phyloP scores from a whole-genome alignment of 1,284 basidiomycete species.

The Irpex lacteus region DNA sequence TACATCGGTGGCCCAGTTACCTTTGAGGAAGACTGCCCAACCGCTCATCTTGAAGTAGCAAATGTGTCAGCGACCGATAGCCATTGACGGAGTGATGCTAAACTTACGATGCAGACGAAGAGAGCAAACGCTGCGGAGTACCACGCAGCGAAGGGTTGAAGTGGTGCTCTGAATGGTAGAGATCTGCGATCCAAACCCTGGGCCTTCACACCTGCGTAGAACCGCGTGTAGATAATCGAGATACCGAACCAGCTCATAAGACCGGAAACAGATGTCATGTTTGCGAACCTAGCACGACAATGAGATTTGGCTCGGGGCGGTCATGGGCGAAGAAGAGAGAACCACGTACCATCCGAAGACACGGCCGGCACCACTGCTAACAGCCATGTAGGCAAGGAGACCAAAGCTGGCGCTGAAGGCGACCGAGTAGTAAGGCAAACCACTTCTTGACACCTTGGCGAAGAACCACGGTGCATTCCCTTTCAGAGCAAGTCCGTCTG shows the following conservation, averaged over 20 bases:
- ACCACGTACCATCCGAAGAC: conserved; percentile 52
- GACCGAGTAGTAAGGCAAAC: conserved; percentile 77
- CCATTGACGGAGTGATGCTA: neutral
- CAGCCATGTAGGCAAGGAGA: conserved; percentile 67
- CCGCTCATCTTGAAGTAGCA: conserved; percentile 52
- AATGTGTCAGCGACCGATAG: too few species aligned
- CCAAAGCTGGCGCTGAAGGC: conserved; percentile 68
- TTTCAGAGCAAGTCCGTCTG: conserved; percentile 73
- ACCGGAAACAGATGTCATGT: conserved; percentile 67
- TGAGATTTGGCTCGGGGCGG: neutral
- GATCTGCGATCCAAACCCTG: conserved; percentile 68
- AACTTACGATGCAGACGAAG: conserved; percentile 67
- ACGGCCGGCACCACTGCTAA: conserved; percentile 54
- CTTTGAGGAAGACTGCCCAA: conserved; percentile 74
- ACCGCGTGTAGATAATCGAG: conserved; percentile 75
- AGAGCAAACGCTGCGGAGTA: conserved; percentile 54
- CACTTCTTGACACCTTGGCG: conserved; percentile 59
- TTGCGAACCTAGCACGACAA: conserved; percentile 57
- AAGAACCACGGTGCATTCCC: conserved; percentile 82
- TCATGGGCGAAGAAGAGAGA: neutral
- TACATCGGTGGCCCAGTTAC: conserved; percentile 52
- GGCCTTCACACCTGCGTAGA: conserved; percentile 70
- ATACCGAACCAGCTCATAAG: conserved; percentile 87
- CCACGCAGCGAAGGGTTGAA: conserved; percentile 76
- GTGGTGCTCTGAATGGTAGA: conserved; percentile 61